Percentiles rank a stretch among this genome's conserved stretches.
These are phyloP conservation scores for Globisporangium alternatum DNA, from an alignment of 352 stramenopile genomes.

Conservation along the genomic window DNA sequence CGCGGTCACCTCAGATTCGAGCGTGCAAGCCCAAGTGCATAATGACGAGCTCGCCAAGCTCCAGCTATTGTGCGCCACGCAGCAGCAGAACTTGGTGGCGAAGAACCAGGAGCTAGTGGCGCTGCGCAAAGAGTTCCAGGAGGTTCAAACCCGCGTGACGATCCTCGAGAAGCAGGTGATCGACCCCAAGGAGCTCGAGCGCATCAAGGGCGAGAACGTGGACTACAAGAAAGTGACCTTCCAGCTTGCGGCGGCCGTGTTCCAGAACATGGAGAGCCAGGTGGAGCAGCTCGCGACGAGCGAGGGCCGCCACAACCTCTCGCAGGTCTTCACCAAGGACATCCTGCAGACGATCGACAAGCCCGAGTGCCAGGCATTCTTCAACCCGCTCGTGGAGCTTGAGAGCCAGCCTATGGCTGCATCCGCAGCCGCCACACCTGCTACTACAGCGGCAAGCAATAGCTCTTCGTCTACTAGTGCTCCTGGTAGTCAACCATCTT, in stretches of 20 bases:
- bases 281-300: constrained; percentile 57
- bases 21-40: constrained; percentile 40
- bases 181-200: constrained; percentile 51
- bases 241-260: constrained; percentile 44
- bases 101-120: constrained; percentile 60
- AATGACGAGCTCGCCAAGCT: constrained; percentile 36
- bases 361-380: constrained; percentile 58
- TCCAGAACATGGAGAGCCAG: constrained; percentile 51
- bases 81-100: constrained; percentile 26
- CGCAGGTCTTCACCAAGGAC: constrained; percentile 60
- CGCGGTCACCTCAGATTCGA: constrained; percentile 27
- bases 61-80: constrained; percentile 25
- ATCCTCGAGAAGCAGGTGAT: constrained; percentile 47
- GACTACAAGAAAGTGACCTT: constrained; percentile 77
- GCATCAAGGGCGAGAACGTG: constrained; percentile 46
- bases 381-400: constrained; percentile 58
- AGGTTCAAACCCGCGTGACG: constrained; percentile 25
- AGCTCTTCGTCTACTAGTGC: neutral
- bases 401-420: constrained; percentile 16
- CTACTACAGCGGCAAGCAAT: constrained; percentile 8
- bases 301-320: constrained; percentile 65
- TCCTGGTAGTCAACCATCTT: neutral
- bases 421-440: neutral
- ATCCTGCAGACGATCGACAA: constrained; percentile 59
- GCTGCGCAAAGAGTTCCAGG: constrained; percentile 46